Conservation (phyloP, 306 rosid genomes). For the Trichosanthes truncata region DNA sequence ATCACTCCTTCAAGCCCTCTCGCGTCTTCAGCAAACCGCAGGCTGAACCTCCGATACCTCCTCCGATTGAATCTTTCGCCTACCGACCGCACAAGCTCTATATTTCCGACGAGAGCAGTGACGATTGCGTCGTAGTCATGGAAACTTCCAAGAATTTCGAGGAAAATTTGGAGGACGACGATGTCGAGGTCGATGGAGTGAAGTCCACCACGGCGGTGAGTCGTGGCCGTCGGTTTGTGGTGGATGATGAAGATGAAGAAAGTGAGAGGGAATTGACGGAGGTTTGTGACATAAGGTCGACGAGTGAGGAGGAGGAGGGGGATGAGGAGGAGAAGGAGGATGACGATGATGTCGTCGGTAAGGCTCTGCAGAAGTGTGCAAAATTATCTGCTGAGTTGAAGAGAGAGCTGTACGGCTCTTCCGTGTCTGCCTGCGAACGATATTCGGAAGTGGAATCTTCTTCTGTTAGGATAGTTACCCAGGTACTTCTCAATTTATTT, state of each 20-base stretch:
- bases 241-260: conserved; percentile 53
- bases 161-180: conserved; percentile 55
- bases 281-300: conserved; percentile 33
- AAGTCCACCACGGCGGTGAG: conserved; percentile 11
- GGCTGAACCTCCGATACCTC: conserved; percentile 30
- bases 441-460: conserved; percentile 82
- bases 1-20: conserved; percentile 79
- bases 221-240: conserved; percentile 65
- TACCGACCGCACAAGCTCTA: conserved; percentile 17
- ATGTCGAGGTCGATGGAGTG: conserved; percentile 20
- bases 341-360: conserved; percentile 63
- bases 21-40: conserved; percentile 42
- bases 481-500: conserved; percentile 29
- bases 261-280: conserved; percentile 33
- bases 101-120: conserved; percentile 17
- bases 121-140: conserved; percentile 36
- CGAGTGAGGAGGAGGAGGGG: conserved; percentile 29
- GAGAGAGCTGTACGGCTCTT: conserved; percentile 59
- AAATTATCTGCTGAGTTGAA: conserved; percentile 78
- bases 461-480: conserved; percentile 72
- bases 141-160: background rate
- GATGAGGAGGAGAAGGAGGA: conserved; percentile 21
- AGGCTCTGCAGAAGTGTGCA: conserved; percentile 79
- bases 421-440: conserved; percentile 46
- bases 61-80: conserved; percentile 73